A percentile compares a stretch with the other conserved stretches of the same genome.
These are phyloP conservation scores for Hygrophorus pudorinus DNA, from an alignment of 768 basidiomycete genomes.

Conservation along the genomic window DNA sequence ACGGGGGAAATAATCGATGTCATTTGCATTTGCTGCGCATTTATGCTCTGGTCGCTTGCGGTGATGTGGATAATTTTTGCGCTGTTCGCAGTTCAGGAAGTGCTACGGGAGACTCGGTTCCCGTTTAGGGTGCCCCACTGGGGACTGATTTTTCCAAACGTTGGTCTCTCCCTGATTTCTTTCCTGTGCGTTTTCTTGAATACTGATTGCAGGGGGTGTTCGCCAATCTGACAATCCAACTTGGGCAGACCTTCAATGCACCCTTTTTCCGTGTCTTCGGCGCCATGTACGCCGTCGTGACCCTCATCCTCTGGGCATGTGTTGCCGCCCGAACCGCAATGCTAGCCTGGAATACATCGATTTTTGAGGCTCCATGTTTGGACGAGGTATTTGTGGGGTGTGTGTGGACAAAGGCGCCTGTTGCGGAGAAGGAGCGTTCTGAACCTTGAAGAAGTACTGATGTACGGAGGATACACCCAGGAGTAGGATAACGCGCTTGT, in stretches of 20 bases:
- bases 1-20: conserved; percentile 34
- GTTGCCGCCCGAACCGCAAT: conserved; percentile 34
- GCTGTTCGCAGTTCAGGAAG: conserved; percentile 27
- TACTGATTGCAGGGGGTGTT: conserved; percentile 22
- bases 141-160: conserved; percentile 50
- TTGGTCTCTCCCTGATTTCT: too few species aligned
- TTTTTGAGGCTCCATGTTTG: conserved; percentile 38
- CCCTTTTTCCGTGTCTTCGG: conserved; percentile 43
- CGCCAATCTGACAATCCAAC: conserved; percentile 37
- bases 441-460: too few species aligned
- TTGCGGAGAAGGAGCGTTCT: too few species aligned
- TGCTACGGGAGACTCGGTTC: conserved; percentile 21
- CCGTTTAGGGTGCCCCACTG: conserved; percentile 40
- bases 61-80: conserved; percentile 41
- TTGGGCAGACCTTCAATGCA: conserved; percentile 39
- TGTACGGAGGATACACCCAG: too few species aligned
- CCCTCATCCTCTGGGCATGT: conserved; percentile 31
- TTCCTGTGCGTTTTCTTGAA: too few species aligned
- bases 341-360: conserved; percentile 33
- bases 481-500: too few species aligned
- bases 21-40: conserved; percentile 35
- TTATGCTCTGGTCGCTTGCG: conserved; percentile 45
- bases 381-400: conserved; percentile 4
- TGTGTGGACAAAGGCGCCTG: neutral
- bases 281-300: conserved; percentile 35